Evolutionary conservation across 768 basidiomycete species (phyloP).

Genomic region (Lentinula detonsa): DNA sequence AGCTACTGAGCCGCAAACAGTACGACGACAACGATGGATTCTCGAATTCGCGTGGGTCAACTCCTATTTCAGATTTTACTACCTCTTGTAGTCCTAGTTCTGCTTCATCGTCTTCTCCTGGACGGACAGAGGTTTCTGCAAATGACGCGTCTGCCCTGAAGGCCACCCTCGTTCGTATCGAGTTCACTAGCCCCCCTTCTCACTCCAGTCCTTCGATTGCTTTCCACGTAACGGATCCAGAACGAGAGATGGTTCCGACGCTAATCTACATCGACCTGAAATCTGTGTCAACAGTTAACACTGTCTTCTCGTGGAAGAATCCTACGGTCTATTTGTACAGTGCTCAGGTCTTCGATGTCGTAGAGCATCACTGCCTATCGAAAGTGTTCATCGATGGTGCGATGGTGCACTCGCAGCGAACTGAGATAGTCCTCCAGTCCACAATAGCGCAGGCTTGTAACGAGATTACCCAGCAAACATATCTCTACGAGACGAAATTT

Average conservation of each 20-base stretch:
- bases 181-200: neutral
- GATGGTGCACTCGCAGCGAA: neutral
- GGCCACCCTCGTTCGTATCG: neutral
- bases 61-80: neutral
- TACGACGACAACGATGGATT: neutral
- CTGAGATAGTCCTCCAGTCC: neutral
- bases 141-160: neutral
- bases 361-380: neutral
- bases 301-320: neutral
- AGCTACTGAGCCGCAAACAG: neutral
- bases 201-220: neutral
- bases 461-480: neutral
- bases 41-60: neutral
- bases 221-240: neutral
- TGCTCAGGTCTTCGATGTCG: neutral
- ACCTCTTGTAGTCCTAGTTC: neutral
- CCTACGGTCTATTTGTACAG: neutral
- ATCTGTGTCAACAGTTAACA: neutral
- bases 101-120: neutral
- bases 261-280: neutral
- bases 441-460: neutral
- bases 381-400: neutral
- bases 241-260: neutral
- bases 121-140: too few relatives aligned
- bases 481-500: neutral